Conservation (phyloP, 2,329 filamentous ascomycete genomes). For the Cadophora malorum region DNA sequence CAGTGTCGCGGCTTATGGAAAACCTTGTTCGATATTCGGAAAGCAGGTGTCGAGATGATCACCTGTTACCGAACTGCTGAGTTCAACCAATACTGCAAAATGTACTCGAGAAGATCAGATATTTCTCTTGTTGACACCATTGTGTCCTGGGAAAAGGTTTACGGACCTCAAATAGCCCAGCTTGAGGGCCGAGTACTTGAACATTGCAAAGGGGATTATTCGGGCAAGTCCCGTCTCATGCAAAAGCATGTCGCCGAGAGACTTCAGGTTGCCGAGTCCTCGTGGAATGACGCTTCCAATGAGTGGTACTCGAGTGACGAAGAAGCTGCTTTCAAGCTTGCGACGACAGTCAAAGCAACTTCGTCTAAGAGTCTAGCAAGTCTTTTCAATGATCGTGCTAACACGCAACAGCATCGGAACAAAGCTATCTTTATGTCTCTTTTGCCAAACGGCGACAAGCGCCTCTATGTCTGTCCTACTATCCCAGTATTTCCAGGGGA, state of each 20-base stretch:
- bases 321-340: conserved; percentile 1
- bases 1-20: conserved; percentile 13
- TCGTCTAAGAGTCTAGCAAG: conserved; percentile 5
- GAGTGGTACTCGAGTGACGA: neutral
- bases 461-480: neutral
- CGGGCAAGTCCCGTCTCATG: neutral
- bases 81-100: neutral
- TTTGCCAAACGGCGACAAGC: neutral
- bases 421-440: conserved; percentile 4
- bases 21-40: conserved; percentile 15
- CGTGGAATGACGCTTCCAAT: neutral
- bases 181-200: conserved; percentile 2
- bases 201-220: neutral
- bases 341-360: neutral
- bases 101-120: neutral
- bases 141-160: conserved; percentile 10
- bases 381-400: conserved; percentile 1
- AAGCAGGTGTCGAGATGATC: neutral
- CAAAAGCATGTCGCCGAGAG: conserved; percentile 1
- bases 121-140: conserved; percentile 5
- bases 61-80: neutral
- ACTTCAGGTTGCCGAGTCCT: neutral
- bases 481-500: conserved; percentile 1
- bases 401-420: neutral
- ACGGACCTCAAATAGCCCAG: conserved; percentile 1